Evolutionary conservation across 768 basidiomycete species (phyloP), one percentile per base, ranked within the genome.

Genomic region (Boletus bicolor): DNA sequence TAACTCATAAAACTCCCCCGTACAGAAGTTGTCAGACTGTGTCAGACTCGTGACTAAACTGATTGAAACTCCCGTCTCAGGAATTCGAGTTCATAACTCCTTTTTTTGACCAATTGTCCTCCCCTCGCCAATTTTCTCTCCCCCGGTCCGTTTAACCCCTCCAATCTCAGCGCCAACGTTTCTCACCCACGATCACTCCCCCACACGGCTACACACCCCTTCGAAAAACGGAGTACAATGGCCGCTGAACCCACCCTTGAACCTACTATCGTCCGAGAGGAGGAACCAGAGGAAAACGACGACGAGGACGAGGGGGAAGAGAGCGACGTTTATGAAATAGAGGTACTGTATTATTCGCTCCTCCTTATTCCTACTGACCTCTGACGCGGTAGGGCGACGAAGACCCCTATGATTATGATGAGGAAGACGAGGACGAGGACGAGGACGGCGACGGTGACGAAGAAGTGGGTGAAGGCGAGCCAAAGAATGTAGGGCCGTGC

Each of bases 281-380:
- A 64, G 36, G 44, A 38, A 28, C n/a, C 35, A 8, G 56, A 61
- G 14, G 59, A 56, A 30, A 3, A 6, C 21, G 49, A 6, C n/a
- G 49, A 60, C 7, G 64, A 62, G 2, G 21, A 24, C 21, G 21
- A 24, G 21, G 21, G 49, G 12, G 71, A 72, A n/a, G 67, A 71
- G 30, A 68, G 60, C 30, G 69, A 70, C 21, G n/a, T 17, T 2
- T 72, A 70, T 45, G 68, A 66, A 0, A 3, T 57, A 26, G 64
- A 70, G 57, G 68, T 70, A 47, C 44, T n/a, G 51, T 44, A 10
- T 43, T 14, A 8, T 43, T 55, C 44, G 4, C 41, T 44, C 60
- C 49, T 26, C 28, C 11, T 12, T n/a, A 17, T 37, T 42, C 44
- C 37, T 24, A 35, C 46, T 49, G 32, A 47, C 39, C 36, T 42